These are phyloP conservation scores for Fusarium transvaalense DNA, from an alignment of 2,329 filamentous ascomycete species.

Conservation along the genomic window DNA sequence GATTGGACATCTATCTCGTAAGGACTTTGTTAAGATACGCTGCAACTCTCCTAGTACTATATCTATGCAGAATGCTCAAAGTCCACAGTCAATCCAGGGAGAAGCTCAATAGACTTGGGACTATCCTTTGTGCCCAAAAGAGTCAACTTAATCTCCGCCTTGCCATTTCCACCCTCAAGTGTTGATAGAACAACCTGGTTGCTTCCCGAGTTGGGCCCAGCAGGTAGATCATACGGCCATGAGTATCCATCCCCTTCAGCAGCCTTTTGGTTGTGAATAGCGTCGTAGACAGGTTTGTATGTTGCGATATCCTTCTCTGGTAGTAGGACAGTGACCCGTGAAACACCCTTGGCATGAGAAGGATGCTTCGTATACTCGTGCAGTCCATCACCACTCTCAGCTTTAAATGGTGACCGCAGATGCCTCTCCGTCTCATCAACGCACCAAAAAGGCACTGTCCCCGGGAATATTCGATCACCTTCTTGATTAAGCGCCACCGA, in stretches of 20 bases:
- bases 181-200: constrained; percentile 29
- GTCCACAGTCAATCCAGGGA: constrained; percentile 41
- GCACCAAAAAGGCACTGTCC: constrained; percentile 73
- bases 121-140: constrained; percentile 43
- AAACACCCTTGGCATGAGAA: constrained; percentile 64
- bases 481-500: constrained; percentile 56
- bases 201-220: constrained; percentile 30
- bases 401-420: constrained; percentile 65
- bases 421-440: constrained; percentile 70
- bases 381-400: constrained; percentile 35
- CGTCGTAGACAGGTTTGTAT: constrained; percentile 47
- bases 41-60: background rate
- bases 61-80: constrained; percentile 33
- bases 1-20: background rate
- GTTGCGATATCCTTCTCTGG: constrained; percentile 34
- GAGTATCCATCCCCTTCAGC: constrained; percentile 7
- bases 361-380: constrained; percentile 59
- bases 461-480: constrained; percentile 54
- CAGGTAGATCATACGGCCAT: constrained; percentile 40
- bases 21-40: background rate
- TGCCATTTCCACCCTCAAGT: constrained; percentile 1
- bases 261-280: constrained; percentile 42
- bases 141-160: constrained; percentile 40
- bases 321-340: constrained; percentile 57
- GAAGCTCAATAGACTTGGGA: constrained; percentile 40